Base-by-base conservation (phyloP, 441 rosid species). In the Gossypium gossypioides region DNA sequence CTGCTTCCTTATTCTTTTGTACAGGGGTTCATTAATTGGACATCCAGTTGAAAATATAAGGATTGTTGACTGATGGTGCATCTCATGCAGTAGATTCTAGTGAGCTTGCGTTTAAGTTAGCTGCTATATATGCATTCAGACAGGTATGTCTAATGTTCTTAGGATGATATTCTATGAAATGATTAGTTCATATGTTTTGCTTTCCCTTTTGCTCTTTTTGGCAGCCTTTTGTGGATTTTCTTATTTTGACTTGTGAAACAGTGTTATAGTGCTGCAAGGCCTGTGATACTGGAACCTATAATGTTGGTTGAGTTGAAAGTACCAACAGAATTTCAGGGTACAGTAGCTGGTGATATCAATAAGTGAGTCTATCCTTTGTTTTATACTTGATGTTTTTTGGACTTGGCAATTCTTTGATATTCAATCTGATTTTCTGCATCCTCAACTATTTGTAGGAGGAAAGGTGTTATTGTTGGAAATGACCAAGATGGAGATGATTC, bases 401-500 rank as follows among this genome's bases (percentile, higher is more conserved):
- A 13, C 52, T 37, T 72, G 32, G n/a, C 60, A 42, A 19, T 46
- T 29, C 13, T 72, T 54, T 58, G 12, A 42, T 60, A 54, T 69
- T 71, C 67, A 46, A 72, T 72, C 25, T 19, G 13, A 58, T 51
- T 62, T 29, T 55, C 24, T 54, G 42, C 67, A 19, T 56, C 8
- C 12, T 59, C 19, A 56, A 27, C 19, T 9, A 0, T 70, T 71
- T 50, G 46, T 75, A 95, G 99, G 98, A 89, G 99, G 84, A 95
- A 95, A 85, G 99, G 98, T 74, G 76, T 95, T 63, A 95, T 92
- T 24, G 90, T 95, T 70, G 98, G 98, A 72, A 92, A 95, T 73
- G 97, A 95, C 69, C 99, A 91, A 82, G 99, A 95, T 19, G 97
- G 97, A 61, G 99, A 95, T 75, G 99, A 95, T 82, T 88, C 93